phyloP scores from a whole-genome alignment of 768 basidiomycete species.

The Amanita phalloides region DNA sequence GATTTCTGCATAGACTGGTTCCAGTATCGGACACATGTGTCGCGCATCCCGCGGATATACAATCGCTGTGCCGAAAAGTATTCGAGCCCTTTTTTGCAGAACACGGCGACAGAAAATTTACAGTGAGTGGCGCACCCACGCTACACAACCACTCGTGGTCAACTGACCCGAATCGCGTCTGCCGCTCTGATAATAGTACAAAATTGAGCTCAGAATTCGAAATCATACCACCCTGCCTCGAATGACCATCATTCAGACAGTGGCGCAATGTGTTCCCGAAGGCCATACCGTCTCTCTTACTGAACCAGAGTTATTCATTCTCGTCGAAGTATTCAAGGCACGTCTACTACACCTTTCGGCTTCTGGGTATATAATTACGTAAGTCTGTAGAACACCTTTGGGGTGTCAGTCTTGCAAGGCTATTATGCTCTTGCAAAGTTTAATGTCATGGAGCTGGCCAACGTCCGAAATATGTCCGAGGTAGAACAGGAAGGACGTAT shows the following conservation, averaged over 20 bases:
- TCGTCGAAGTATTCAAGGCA: slow-evolving; percentile 82
- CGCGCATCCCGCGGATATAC: slow-evolving; percentile 63
- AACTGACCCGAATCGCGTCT: background rate
- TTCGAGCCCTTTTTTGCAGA: slow-evolving; percentile 42
- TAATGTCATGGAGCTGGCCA: slow-evolving; percentile 69
- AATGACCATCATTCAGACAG: slow-evolving; percentile 47
- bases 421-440: slow-evolving; percentile 68
- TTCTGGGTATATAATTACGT: background rate
- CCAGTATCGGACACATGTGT: slow-evolving; percentile 60
- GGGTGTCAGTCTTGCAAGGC: slow-evolving; percentile 61
- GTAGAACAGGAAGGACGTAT: background rate
- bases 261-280: slow-evolving; percentile 62
- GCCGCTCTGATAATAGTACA: slow-evolving; percentile 43
- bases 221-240: slow-evolving; percentile 68
- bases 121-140: slow-evolving; percentile 22
- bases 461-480: slow-evolving; percentile 14
- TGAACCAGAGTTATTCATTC: slow-evolving; percentile 60
- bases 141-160: background rate
- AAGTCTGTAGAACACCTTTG: slow-evolving; percentile 54
- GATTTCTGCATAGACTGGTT: slow-evolving; percentile 60
- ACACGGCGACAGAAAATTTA: slow-evolving; percentile 32
- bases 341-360: slow-evolving; percentile 6
- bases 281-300: slow-evolving; percentile 59
- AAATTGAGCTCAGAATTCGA: slow-evolving; percentile 64
- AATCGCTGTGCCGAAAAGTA: slow-evolving; percentile 43